phyloP scores from a whole-genome alignment of 1,284 basidiomycete genomes.

The Apiotrichum brassicae region DNA sequence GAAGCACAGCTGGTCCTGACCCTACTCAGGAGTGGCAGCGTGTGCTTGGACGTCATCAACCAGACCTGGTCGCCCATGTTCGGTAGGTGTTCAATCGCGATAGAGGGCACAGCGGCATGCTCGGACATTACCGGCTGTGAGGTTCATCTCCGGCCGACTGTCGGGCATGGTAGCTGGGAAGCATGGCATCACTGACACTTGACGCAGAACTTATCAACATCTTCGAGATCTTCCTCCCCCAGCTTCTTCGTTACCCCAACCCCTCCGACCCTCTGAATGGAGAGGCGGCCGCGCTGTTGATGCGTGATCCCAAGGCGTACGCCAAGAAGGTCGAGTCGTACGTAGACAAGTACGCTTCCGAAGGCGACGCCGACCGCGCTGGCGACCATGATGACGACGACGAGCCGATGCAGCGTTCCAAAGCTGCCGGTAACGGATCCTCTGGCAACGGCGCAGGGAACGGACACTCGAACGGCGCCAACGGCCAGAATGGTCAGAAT shows the following conservation, averaged over 20 bases:
- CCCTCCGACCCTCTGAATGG: conserved; percentile 96
- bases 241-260: conserved; percentile 94
- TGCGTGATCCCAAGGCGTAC: conserved; percentile 94
- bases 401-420: conserved; percentile 23
- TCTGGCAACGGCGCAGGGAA: conserved; percentile 19
- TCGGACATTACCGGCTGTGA: background rate
- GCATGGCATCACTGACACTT: background rate
- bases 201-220: conserved; percentile 94
- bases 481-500: background rate
- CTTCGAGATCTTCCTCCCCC: conserved; percentile 96
- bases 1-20: conserved; percentile 4
- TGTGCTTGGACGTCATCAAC: conserved; percentile 94
- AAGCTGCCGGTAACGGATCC: conserved; percentile 4
- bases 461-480: conserved; percentile 51
- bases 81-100: conserved; percentile 54
- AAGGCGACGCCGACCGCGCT: conserved; percentile 46
- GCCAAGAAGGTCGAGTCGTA: conserved; percentile 75
- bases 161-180: too few species aligned
- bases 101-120: background rate
- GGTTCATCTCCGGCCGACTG: background rate
- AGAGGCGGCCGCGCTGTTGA: conserved; percentile 90
- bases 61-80: conserved; percentile 99
- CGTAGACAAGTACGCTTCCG: conserved; percentile 48
- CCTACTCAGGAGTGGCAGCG: conserved; percentile 71
- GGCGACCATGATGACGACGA: conserved; percentile 43